A percentile compares a stretch with the other conserved stretches of the same genome.
These are phyloP conservation scores for Lipomyces sp. DNA, from an alignment of 805 yeast genomes.

Conservation along the genomic window DNA sequence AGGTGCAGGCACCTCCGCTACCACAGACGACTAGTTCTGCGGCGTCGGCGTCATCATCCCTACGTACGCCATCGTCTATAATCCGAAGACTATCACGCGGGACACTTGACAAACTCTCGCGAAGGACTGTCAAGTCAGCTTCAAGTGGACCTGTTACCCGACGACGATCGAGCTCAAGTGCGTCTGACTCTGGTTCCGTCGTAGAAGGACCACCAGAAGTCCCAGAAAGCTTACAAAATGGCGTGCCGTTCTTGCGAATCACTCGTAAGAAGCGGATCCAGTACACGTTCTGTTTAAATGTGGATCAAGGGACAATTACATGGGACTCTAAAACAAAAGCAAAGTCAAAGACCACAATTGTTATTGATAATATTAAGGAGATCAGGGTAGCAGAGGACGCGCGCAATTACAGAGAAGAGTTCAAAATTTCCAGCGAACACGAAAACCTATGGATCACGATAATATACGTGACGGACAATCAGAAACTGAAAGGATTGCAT, in stretches of 20 bases:
- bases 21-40: slow-evolving; percentile 1
- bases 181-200: slow-evolving; percentile 24
- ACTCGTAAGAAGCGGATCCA: slow-evolving; percentile 72
- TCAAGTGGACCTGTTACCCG: slow-evolving; percentile 20
- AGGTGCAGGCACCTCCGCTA: background rate
- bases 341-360: slow-evolving; percentile 41
- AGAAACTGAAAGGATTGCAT: slow-evolving; percentile 78
- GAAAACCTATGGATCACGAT: slow-evolving; percentile 79
- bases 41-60: slow-evolving; percentile 16
- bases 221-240: slow-evolving; percentile 56
- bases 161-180: slow-evolving; percentile 17
- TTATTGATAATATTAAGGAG: slow-evolving; percentile 67
- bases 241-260: slow-evolving; percentile 67
- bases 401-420: slow-evolving; percentile 81
- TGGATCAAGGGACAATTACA: slow-evolving; percentile 56
- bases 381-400: slow-evolving; percentile 73
- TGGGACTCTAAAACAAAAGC: slow-evolving; percentile 58
- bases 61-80: slow-evolving; percentile 22
- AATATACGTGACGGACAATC: slow-evolving; percentile 64
- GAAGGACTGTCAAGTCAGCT: slow-evolving; percentile 12
- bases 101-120: slow-evolving; percentile 31
- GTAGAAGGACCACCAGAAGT: slow-evolving; percentile 47
- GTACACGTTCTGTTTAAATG: slow-evolving; percentile 60
- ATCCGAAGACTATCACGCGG: slow-evolving; percentile 38
- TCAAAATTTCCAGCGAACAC: slow-evolving; percentile 69